Evolutionary conservation across 2,329 filamentous ascomycete genomes (phyloP), one percentile per base, ranked within the genome.

Genomic region (Monosporascus sp.): DNA sequence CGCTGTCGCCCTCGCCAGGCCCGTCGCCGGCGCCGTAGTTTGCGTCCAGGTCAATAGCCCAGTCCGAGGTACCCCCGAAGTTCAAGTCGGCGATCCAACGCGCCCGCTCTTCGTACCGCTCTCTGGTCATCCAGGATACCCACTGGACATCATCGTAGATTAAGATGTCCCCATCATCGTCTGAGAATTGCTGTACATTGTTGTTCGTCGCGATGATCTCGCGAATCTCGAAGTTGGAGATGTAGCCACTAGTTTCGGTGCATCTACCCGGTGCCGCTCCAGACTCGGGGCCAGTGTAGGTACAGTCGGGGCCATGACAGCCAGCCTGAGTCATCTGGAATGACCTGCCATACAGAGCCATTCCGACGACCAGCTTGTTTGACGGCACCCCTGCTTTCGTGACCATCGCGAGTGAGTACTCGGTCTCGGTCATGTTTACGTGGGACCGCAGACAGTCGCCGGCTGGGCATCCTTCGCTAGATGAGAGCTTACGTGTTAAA

Each of bases 11-110:
- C 5, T 41, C 38, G 38, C 38, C 38, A 9, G 19, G 19, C 5
- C 24, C 24, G 2, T 26, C 24, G 24, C 24, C 24, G 1, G 7
- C 6, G 7, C 7, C 24, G 7, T 26, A 26, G 24, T 26, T 7
- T 26, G 17, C 38, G 7, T 17, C 14, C 43, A 68, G 52, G 38
- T 73, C 71, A 9, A 69, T 55, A 6, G 70, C 70, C 71, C 70
- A 74, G 53, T 73, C 70, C 3, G 54, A 60, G 5, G 55, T 65
- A 8, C 70, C 70, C 7, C 52, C 64, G 49, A 70, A 68, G 49
- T 67, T 67, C 37, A 65, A 58, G 1, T 51, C 45, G 8, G 62
- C 51, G 43, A 60, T 63, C n/a, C 48, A 50, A 2, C 51, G 51
- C 3, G 26, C 11, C 8, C 53, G 52, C 3, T 22, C n/a, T 3